phyloP scores from a whole-genome alignment of 2,329 filamentous ascomycete genomes.

The Monilinia laxa region DNA sequence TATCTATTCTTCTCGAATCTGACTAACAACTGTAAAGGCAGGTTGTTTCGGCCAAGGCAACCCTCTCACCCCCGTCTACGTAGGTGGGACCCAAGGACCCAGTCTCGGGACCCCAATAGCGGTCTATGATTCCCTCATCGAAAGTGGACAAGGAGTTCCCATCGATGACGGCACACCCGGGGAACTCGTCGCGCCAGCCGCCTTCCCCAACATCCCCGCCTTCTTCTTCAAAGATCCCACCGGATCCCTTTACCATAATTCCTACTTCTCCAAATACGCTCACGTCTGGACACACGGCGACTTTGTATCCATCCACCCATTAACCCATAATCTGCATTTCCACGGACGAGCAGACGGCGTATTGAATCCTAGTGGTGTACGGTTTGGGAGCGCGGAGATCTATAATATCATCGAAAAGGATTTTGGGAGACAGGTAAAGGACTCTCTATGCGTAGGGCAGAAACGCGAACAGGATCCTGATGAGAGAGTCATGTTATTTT shows the following conservation, averaged over 20 bases:
- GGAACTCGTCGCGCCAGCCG: slow-evolving; percentile 67
- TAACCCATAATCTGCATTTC: slow-evolving; percentile 63
- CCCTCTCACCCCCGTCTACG: slow-evolving; percentile 64
- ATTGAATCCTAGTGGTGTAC: slow-evolving; percentile 73
- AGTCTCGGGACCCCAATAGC: slow-evolving; percentile 54
- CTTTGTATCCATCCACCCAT: slow-evolving; percentile 69
- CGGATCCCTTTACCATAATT: slow-evolving; percentile 49
- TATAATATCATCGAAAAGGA: slow-evolving; percentile 52
- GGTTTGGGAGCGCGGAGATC: slow-evolving; percentile 79
- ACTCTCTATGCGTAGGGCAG: slow-evolving; percentile 80
- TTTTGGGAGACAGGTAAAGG: slow-evolving; percentile 64
- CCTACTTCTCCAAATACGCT: slow-evolving; percentile 62
- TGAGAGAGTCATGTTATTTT: slow-evolving; percentile 59
- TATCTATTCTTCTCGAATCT: not conserved
- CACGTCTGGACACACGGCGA: slow-evolving; percentile 82
- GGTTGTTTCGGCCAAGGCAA: slow-evolving; percentile 62
- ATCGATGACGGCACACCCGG: slow-evolving; percentile 63
- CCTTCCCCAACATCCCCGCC: slow-evolving; percentile 75
- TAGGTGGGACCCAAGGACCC: slow-evolving; percentile 56
- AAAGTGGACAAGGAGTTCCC: slow-evolving; percentile 44
- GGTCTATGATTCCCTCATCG: slow-evolving; percentile 62
- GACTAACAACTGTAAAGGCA: slow-evolving; percentile 39
- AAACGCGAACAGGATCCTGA: slow-evolving; percentile 59
- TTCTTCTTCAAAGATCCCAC: slow-evolving; percentile 59
- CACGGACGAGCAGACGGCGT: slow-evolving; percentile 75